Conservation (phyloP, 805 yeast genomes). For the Spathaspora girioi region DNA sequence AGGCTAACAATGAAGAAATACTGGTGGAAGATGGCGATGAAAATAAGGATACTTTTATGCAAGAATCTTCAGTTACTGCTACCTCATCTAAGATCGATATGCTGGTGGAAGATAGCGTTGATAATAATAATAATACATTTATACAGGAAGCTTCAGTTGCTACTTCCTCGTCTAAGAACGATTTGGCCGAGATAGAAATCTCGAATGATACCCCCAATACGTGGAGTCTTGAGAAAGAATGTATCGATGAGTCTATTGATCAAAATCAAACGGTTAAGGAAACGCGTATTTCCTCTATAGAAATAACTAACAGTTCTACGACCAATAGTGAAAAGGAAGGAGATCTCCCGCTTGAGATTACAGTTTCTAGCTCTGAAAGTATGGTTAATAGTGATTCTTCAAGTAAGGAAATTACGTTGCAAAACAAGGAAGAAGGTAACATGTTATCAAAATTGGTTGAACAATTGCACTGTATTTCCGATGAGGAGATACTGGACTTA, state of each 20-base stretch:
- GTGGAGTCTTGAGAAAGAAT: too few relatives aligned
- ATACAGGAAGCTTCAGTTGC: not conserved
- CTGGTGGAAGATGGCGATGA: not conserved
- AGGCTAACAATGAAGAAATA: too few relatives aligned
- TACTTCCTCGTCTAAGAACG: too few relatives aligned
- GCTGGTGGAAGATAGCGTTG: not conserved
- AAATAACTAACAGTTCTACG: too few relatives aligned
- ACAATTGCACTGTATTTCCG: slow-evolving; percentile 2
- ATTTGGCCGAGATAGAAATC: too few relatives aligned
- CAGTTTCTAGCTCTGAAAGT: not conserved
- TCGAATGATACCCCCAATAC: too few relatives aligned
- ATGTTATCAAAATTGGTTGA: not conserved
- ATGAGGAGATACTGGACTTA: slow-evolving; percentile 10
- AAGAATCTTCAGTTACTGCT: too few relatives aligned
- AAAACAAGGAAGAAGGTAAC: not conserved
- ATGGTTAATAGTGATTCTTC: not conserved
- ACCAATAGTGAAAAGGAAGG: not conserved
- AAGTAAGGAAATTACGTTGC: not conserved
- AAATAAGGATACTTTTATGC: not conserved
- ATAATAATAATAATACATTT: not conserved
- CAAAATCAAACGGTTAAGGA: not conserved
- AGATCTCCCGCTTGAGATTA: not conserved
- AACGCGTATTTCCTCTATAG: not conserved
- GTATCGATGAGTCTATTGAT: too few relatives aligned
- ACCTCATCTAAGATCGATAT: slow-evolving; percentile 1